Evolutionary conservation across 768 basidiomycete species (phyloP).

Genomic region (Phylloporus scabripes): DNA sequence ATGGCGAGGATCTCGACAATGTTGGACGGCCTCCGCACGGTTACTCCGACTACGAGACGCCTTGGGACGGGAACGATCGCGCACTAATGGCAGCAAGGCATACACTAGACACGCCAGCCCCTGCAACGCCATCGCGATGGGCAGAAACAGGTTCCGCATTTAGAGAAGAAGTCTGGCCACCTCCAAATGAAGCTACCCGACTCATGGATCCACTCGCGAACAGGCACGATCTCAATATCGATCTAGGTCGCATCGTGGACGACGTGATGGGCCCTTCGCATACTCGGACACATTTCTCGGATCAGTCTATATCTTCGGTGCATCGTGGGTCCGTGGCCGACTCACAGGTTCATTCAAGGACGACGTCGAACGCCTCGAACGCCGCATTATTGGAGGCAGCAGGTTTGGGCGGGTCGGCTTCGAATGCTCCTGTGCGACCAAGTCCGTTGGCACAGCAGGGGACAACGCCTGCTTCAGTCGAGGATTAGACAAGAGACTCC

Average conservation of each 20-base stretch:
- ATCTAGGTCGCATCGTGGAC: constrained; percentile 40
- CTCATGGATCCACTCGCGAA: constrained; percentile 17
- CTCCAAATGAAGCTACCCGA: constrained; percentile 29
- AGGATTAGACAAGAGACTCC: not conserved
- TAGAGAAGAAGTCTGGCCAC: constrained; percentile 42
- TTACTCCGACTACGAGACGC: constrained; percentile 19
- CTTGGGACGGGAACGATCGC: constrained; percentile 15
- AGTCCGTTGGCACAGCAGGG: constrained; percentile 20
- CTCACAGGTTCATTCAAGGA: constrained; percentile 17
- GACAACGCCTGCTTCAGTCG: not conserved
- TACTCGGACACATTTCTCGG: constrained; percentile 15
- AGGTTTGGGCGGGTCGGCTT: constrained; percentile 6
- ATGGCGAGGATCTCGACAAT: constrained; percentile 22
- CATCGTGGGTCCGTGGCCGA: constrained; percentile 10
- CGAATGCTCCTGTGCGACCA: constrained; percentile 6
- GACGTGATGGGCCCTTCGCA: constrained; percentile 43
- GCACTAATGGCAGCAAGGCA: not conserved
- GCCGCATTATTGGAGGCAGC: constrained; percentile 20
- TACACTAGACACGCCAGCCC: not conserved
- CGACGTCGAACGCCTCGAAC: constrained; percentile 18
- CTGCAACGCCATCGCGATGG: not conserved
- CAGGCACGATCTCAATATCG: constrained; percentile 26
- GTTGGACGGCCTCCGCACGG: constrained; percentile 1
- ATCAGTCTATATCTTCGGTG: constrained; percentile 22
- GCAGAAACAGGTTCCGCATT: constrained; percentile 45